These are phyloP conservation scores for Clonostachys rhizophaga DNA, from an alignment of 2,329 filamentous ascomycete genomes.

Conservation along the genomic window DNA sequence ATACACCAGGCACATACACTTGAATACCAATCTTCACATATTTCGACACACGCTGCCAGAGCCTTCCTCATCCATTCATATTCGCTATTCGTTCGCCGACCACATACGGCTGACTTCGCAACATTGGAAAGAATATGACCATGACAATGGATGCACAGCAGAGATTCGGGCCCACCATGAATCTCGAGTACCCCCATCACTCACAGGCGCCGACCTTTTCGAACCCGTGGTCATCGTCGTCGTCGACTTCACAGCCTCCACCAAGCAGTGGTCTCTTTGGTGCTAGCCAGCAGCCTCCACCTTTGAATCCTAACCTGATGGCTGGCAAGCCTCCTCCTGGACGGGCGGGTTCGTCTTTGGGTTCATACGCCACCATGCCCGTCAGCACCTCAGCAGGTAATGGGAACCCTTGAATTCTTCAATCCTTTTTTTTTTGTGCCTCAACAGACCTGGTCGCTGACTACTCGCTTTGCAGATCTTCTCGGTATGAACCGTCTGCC, in stretches of 20 bases:
- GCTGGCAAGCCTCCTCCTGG: constrained; percentile 36
- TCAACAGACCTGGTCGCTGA: constrained; percentile 38
- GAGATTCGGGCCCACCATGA: constrained; percentile 68
- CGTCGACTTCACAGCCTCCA: constrained; percentile 34
- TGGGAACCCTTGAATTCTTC: constrained; percentile 42
- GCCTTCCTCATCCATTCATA: no score
- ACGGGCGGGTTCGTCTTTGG: constrained; percentile 63
- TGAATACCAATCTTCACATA: background rate
- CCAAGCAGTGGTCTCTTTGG: constrained; percentile 59
- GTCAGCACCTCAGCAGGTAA: constrained; percentile 72
- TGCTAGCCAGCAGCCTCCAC: constrained; percentile 38
- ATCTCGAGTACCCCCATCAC: constrained; percentile 62
- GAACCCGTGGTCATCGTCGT: constrained; percentile 76
- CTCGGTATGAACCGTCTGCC: constrained; percentile 62
- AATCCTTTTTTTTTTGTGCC: constrained; percentile 20
- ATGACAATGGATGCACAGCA: constrained; percentile 93
- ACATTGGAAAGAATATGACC: constrained; percentile 61
- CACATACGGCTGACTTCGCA: background rate
- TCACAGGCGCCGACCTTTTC: constrained; percentile 69
- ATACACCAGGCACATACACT: background rate
- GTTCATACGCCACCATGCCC: constrained; percentile 49
- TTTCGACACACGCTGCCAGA: constrained; percentile 11
- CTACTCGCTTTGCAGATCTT: constrained; percentile 49
- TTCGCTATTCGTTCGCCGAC: no score
- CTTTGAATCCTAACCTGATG: constrained; percentile 52